phyloP scores from a whole-genome alignment of 75 land plant species.

The Pinus tabuliformis region DNA sequence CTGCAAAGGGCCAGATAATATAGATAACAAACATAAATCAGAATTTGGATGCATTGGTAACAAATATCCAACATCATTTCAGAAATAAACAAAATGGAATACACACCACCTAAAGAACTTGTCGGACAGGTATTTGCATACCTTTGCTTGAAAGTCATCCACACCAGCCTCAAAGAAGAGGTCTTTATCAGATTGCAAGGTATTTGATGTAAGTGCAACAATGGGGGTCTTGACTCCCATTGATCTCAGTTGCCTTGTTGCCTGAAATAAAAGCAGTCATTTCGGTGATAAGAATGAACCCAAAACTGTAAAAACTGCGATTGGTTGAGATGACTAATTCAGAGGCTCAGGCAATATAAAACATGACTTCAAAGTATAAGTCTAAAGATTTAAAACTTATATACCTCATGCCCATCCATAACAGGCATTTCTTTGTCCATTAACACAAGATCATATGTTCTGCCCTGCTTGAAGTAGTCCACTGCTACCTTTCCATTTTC shows the following conservation, averaged over 20 bases:
- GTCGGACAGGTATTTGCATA: no score
- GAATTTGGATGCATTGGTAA: no score
- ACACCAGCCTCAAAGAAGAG: conserved; percentile 62
- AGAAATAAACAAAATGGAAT: no score
- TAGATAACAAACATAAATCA: not conserved
- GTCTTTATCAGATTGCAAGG: conserved; percentile 41
- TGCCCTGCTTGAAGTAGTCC: conserved; percentile 38
- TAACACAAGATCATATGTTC: conserved; percentile 43
- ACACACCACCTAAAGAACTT: not conserved
- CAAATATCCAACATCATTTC: no score
- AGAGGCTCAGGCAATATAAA: not conserved
- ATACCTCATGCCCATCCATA: conserved; percentile 74
- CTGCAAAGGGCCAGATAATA: conserved; percentile 16
- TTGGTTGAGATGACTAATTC: not conserved
- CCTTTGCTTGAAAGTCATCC: conserved; percentile 34
- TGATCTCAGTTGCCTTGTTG: conserved; percentile 44
- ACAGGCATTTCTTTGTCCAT: conserved; percentile 77
- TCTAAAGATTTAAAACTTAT: not conserved
- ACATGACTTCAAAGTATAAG: not conserved
- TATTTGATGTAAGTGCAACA: conserved; percentile 55
- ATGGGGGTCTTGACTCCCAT: conserved; percentile 66
- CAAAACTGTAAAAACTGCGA: not conserved
- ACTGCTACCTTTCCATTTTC: conserved; percentile 61
- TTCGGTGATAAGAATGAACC: not conserved
- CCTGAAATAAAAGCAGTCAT: conserved; percentile 16